Evolutionary conservation across 371 early-diverging fungal genomes (phyloP).

Genomic region (Thermomucor indicae-seudaticae): DNA sequence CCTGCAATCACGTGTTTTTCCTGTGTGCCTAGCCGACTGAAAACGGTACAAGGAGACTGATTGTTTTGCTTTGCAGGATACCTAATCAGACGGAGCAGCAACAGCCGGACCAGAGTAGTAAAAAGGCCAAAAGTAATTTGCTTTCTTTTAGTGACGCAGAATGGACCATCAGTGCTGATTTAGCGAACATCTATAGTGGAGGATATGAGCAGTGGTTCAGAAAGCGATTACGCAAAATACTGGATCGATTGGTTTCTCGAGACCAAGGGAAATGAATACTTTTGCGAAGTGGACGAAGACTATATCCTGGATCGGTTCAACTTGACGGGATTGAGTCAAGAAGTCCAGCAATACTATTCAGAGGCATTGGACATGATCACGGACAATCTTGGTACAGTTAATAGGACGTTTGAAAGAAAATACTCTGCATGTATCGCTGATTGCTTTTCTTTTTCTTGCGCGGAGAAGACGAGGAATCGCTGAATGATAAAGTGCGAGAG

Average conservation of each 20-base stretch:
- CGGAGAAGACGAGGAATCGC: conserved; percentile 52
- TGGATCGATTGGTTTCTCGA: conserved; percentile 84
- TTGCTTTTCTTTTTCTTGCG: neutral
- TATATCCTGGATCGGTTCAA: conserved; percentile 96
- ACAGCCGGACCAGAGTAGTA: conserved; percentile 9
- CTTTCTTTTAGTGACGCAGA: neutral
- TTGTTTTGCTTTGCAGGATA: conserved; percentile 4
- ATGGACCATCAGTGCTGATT: neutral
- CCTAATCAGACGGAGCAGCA: conserved; percentile 5
- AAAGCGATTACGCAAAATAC: conserved; percentile 67
- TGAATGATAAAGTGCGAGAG: conserved; percentile 67
- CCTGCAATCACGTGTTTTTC: too few species aligned
- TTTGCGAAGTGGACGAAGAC: conserved; percentile 93
- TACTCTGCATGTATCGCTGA: neutral
- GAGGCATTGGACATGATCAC: conserved; percentile 93
- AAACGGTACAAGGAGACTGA: too few species aligned
- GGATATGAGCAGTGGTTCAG: conserved; percentile 61
- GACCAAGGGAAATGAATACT: conserved; percentile 88
- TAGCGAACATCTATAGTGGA: conserved; percentile 35
- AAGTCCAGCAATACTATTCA: conserved; percentile 74
- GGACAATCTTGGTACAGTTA: conserved; percentile 61
- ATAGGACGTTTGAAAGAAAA: neutral
- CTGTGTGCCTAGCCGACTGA: too few species aligned
- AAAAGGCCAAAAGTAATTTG: conserved; percentile 10
- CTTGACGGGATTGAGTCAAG: conserved; percentile 82